Base-by-base conservation (phyloP, 805 yeast species). In the Komagataella phaffii region DNA sequence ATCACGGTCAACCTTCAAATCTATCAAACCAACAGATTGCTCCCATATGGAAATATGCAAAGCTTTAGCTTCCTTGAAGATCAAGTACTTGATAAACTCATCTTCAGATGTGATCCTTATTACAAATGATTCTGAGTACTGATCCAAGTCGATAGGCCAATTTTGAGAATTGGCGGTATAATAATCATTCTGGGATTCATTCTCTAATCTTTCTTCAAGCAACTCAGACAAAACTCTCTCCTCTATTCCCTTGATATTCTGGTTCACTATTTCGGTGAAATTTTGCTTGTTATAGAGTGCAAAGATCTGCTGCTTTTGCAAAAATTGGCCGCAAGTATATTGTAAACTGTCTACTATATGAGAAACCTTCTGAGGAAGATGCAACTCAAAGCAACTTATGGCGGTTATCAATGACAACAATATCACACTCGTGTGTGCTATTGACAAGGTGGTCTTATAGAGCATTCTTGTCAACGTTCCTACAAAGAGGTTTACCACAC, bases 41-140 rank as follows among this genome's bases (percentile, higher is more conserved):
- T 74, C 78, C 90, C 90, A 84, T 3, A 73, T 60, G 46, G 68
- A 69, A 21, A 64, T 45, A 2, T 49, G 51, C 36, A 56, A 47
- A 23, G 57, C 49, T n/a, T 61, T 53, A 3, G 62, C 55, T 6
- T 56, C 44, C 49, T 53, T 46, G 2, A 71, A 48, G 3, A 64
- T 57, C 44, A 56, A 50, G 19, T 57, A 54, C 44, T 60, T 53
- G 17, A 58, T 54, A 2, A 50, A 50, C 17, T 58, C 51, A n/a
- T 59, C 54, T 1, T 56, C 50, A 62, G 68, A 70, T 23, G 57
- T 53, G 19, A 79, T 59, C 54, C 85, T 63, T 17, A 77, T 58
- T 17, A 80, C 81, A 48, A 66, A 64, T 36, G 76, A 70, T 30
- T 64, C 67, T 23, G 59, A 59, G 56, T 77, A 78, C 46, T 68